Conservation (phyloP, 2,329 filamentous ascomycete genomes). For the Clonostachys chloroleuca region DNA sequence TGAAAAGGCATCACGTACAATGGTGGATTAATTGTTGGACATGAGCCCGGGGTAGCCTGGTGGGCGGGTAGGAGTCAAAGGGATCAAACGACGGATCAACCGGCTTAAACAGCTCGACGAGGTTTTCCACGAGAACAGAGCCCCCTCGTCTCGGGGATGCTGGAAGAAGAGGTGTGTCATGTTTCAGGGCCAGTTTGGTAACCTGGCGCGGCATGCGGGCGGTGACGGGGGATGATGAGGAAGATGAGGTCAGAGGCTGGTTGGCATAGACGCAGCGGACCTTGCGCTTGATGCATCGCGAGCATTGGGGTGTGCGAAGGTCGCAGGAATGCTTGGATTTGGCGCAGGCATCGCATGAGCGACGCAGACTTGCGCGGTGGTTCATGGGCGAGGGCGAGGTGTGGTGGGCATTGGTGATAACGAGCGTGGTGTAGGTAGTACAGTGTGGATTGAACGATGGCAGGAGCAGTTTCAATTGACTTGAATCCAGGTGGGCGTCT, state of each 20-base stretch:
- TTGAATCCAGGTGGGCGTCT: too few species aligned
- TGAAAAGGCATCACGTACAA: slow-evolving; percentile 32
- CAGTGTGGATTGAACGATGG: too few species aligned
- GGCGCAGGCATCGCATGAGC: slow-evolving; percentile 52
- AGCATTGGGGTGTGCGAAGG: slow-evolving; percentile 47
- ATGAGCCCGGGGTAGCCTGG: slow-evolving; percentile 41
- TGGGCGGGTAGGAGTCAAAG: slow-evolving; percentile 51
- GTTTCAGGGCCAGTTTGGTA: too few species aligned
- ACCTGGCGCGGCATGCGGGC: too few species aligned
- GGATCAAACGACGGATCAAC: slow-evolving; percentile 36
- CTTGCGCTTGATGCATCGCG: slow-evolving; percentile 45
- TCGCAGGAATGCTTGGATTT: slow-evolving; percentile 53
- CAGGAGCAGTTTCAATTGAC: too few species aligned
- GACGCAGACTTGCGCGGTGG: slow-evolving; percentile 43
- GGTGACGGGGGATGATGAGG: neutral
- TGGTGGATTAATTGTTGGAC: slow-evolving; percentile 52
- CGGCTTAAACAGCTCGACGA: neutral
- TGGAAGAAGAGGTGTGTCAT: too few species aligned
- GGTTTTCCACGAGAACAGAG: too few species aligned
- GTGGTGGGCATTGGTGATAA: too few species aligned
- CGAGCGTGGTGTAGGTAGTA: too few species aligned
- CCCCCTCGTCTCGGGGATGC: too few species aligned
- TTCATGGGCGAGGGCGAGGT: too few species aligned
- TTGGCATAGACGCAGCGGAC: slow-evolving; percentile 48
- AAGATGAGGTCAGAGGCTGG: slow-evolving; percentile 33